phyloP scores from a whole-genome alignment of 192 early-diverging fungal genomes.

The Dissophora globulifera region DNA sequence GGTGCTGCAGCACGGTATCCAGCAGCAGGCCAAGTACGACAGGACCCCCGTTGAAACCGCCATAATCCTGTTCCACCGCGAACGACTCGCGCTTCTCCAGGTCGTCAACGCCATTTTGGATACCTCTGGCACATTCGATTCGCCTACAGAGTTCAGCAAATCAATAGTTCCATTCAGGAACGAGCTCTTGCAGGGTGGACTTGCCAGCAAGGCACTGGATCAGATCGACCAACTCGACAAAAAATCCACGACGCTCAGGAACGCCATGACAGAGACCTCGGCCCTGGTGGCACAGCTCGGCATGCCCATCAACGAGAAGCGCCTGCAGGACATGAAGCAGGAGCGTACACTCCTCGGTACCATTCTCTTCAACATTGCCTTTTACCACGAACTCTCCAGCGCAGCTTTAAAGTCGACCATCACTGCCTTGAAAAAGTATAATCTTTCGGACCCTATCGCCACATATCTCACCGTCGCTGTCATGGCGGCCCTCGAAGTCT shows the following conservation, averaged over 20 bases:
- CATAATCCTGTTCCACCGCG: conserved; percentile 73
- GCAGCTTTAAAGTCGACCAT: conserved; percentile 49
- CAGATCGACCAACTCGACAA: conserved; percentile 61
- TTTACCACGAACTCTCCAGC: conserved; percentile 48
- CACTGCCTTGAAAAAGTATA: conserved; percentile 45
- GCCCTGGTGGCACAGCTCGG: conserved; percentile 56
- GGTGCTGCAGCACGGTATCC: conserved; percentile 66
- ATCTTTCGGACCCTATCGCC: conserved; percentile 51
- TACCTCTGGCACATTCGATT: conserved; percentile 56
- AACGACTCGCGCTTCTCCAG: conserved; percentile 69
- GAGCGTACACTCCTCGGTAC: conserved; percentile 56
- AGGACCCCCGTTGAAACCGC: conserved; percentile 71
- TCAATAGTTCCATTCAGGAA: conserved; percentile 56
- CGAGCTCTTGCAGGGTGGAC: conserved; percentile 57
- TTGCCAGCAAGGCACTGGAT: conserved; percentile 62
- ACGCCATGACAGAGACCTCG: conserved; percentile 59
- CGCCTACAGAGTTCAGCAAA: conserved; percentile 56
- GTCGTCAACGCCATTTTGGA: conserved; percentile 65
- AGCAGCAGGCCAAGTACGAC: conserved; percentile 65
- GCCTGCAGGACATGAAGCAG: conserved; percentile 52
- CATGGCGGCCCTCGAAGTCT: conserved; percentile 55
- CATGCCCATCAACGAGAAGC: conserved; percentile 50
- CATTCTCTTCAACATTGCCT: conserved; percentile 56
- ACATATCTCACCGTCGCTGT: conserved; percentile 51
- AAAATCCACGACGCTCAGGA: conserved; percentile 58